These are phyloP conservation scores for Vanrija humicola DNA, from an alignment of 1,284 basidiomycete genomes.

Conservation along the genomic window DNA sequence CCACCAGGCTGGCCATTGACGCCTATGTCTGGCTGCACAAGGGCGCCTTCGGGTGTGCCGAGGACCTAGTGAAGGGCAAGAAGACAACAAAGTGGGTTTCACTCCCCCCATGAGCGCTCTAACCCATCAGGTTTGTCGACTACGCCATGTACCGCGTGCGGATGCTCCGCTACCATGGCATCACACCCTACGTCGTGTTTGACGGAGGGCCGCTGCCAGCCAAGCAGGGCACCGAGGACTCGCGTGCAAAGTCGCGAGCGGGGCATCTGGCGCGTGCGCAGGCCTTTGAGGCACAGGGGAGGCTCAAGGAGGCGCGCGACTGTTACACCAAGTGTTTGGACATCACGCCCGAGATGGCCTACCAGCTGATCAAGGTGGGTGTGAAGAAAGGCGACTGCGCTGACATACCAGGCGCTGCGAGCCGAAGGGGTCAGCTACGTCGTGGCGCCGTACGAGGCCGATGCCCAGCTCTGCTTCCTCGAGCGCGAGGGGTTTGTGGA, in stretches of 20 bases:
- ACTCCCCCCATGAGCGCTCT: not conserved
- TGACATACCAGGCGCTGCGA: conserved; percentile 62
- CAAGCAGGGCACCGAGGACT: conserved; percentile 83
- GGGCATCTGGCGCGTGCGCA: conserved; percentile 60
- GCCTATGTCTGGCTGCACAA: conserved; percentile 95
- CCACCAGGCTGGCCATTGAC: conserved; percentile 32
- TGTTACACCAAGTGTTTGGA: conserved; percentile 88
- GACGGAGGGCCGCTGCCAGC: conserved; percentile 94
- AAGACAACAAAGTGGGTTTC: conserved; percentile 69
- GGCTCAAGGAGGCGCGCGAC: conserved; percentile 75
- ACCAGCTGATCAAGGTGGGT: conserved; percentile 87
- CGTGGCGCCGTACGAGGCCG: conserved; percentile 98
- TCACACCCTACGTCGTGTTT: conserved; percentile 90
- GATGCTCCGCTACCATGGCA: conserved; percentile 75
- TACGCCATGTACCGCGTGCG: conserved; percentile 92
- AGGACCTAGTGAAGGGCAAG: conserved; percentile 81
- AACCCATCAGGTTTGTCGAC: conserved; percentile 72
- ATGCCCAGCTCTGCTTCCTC: conserved; percentile 92
- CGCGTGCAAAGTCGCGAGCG: conserved; percentile 59
- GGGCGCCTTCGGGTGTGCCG: conserved; percentile 86
- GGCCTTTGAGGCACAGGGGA: conserved; percentile 69
- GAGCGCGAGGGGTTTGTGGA: conserved; percentile 80
- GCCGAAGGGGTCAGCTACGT: conserved; percentile 77
- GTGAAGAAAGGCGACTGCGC: not conserved
- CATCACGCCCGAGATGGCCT: conserved; percentile 96